phyloP scores from a whole-genome alignment of 768 basidiomycete genomes.

The Obba rivulosa region DNA sequence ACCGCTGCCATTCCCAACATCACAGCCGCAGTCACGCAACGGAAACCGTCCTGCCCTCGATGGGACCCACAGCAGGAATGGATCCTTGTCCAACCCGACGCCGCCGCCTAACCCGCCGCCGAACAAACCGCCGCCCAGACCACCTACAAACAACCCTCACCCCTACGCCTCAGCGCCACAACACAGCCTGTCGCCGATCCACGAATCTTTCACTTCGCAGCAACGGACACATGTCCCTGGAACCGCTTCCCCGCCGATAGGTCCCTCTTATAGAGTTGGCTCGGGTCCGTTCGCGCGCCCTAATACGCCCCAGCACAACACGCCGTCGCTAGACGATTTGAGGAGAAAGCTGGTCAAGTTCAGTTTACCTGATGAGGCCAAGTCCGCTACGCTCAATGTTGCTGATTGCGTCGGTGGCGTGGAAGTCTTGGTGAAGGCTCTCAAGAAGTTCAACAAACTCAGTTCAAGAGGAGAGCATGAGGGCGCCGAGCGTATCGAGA shows the following conservation, averaged over 20 bases:
- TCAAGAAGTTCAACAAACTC: constrained; percentile 84
- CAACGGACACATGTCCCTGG: constrained; percentile 22
- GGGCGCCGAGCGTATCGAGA: constrained; percentile 51
- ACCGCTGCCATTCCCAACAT: constrained; percentile 33
- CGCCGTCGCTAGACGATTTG: constrained; percentile 69
- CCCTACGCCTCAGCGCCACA: constrained; percentile 48
- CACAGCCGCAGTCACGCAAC: constrained; percentile 8
- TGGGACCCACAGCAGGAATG: constrained; percentile 43
- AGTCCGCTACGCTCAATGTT: constrained; percentile 64
- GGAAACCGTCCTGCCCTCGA: constrained; percentile 11
- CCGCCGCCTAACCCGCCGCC: constrained; percentile 34
- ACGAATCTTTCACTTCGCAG: constrained; percentile 50
- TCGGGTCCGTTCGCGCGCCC: constrained; percentile 53
- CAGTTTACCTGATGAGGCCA: constrained; percentile 74
- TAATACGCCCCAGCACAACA: constrained; percentile 23
- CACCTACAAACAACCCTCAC: constrained; percentile 41
- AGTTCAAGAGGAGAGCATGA: constrained; percentile 32
- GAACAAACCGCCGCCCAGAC: constrained; percentile 42
- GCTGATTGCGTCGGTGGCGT: constrained; percentile 75
- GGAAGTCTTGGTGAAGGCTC: constrained; percentile 82
- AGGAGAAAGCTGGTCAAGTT: constrained; percentile 87
- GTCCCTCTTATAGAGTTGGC: constrained; percentile 32
- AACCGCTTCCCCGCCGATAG: constrained; percentile 45
- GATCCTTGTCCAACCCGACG: constrained; percentile 41
- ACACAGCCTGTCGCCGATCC: constrained; percentile 61